Evolutionary conservation across 2,329 filamentous ascomycete species (phyloP), one percentile per base, ranked within the genome.

Genomic region (Aspergillus felis): DNA sequence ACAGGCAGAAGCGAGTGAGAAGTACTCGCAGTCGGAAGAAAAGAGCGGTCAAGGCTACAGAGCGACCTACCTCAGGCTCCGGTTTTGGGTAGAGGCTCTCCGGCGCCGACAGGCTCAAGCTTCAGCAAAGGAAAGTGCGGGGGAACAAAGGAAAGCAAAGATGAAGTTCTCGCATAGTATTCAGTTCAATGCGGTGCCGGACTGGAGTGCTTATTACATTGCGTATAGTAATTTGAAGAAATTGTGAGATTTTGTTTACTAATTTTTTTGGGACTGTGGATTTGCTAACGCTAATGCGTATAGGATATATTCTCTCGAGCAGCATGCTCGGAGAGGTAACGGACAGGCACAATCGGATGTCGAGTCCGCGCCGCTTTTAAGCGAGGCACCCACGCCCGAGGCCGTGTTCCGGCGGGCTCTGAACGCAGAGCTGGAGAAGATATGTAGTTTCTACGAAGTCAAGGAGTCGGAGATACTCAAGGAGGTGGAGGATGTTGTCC

Each of bases 91-190:
- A 20, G 66, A 74, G 62, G 71, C 72, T 55, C 67, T 75, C 59
- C 66, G 59, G 55, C 64, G 58, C 48, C 66, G 64, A 35, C 29
- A 35, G 48, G 55, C 66, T 47, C 61, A 60, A 20, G 56, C 46
- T 56, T 57, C 57, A 49, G 51, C 53, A 51, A 54, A 62, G 12
- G 12, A 14, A 35, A 35, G 29, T 14, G 29, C 29, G 47, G 29
- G 56, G 3, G 61, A 90, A 67, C 28, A 29, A 29, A 81, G 87
- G 66, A 84, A 82, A 64, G 87, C 89, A 86, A 90, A 91, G 72
- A 99, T 99, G 94, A 97, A 97, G 87, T 99, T 99, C 82, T 97
- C 93, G 20, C 94, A 99, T 76, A 97, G 93, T 78, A 88, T 99
- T 68, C 94, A 99, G 81, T 99, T 99, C 80, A 99, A 99, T 80